These are phyloP conservation scores for Hypsizygus marmoreus DNA, from an alignment of 768 basidiomycete genomes.

Conservation along the genomic window DNA sequence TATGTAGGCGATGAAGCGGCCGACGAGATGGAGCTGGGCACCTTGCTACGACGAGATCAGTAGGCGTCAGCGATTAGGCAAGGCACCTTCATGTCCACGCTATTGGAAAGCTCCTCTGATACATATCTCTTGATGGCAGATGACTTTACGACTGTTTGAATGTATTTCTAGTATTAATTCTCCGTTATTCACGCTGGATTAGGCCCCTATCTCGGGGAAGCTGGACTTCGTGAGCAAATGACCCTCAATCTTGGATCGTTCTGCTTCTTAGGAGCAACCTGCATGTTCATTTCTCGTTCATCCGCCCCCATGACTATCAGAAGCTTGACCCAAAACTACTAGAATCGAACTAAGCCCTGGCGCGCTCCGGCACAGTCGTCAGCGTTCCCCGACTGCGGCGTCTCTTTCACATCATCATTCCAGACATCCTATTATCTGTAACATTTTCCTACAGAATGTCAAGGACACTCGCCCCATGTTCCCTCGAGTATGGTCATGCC, in stretches of 20 bases:
- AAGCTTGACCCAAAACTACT: too few relatives aligned
- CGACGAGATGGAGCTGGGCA: slow-evolving; percentile 62
- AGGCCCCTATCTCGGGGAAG: slow-evolving; percentile 4
- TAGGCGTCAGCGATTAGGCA: slow-evolving; percentile 7
- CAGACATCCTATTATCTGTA: too few relatives aligned
- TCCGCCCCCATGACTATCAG: too few relatives aligned
- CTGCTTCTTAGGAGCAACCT: too few relatives aligned
- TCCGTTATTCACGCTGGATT: neutral
- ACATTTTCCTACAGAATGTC: too few relatives aligned
- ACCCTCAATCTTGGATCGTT: neutral
- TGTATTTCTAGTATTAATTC: slow-evolving; percentile 16
- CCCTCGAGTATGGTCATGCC: too few relatives aligned
- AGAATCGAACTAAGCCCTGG: too few relatives aligned
- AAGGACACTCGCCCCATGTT: too few relatives aligned
- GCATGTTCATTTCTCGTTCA: too few relatives aligned
- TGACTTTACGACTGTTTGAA: slow-evolving; percentile 5
- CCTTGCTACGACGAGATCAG: slow-evolving; percentile 43
- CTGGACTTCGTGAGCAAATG: slow-evolving; percentile 10
- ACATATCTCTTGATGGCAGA: slow-evolving; percentile 6
- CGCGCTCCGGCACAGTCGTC: too few relatives aligned
- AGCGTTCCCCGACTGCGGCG: too few relatives aligned
- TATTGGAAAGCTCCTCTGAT: slow-evolving; percentile 1
- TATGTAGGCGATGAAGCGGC: slow-evolving; percentile 57
- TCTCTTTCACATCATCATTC: too few relatives aligned
- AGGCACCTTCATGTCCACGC: neutral